Conservation (phyloP, 1,284 basidiomycete species). For the Athelia sp. region DNA sequence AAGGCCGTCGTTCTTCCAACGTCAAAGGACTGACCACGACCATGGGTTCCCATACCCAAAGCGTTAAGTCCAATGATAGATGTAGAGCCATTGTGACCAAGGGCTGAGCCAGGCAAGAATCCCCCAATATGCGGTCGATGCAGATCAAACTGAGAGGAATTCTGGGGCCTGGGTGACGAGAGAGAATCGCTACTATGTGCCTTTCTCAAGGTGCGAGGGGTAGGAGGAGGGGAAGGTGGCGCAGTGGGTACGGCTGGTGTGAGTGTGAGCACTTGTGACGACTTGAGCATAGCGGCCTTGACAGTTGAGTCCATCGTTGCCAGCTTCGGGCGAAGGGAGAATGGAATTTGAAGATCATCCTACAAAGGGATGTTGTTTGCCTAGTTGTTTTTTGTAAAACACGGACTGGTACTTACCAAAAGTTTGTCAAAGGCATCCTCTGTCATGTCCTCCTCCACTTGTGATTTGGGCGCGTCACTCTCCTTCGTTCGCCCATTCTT, state of each 20-base stretch:
- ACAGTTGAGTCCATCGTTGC: slow-evolving; percentile 74
- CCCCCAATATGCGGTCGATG: slow-evolving; percentile 31
- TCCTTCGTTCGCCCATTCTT: slow-evolving; percentile 36
- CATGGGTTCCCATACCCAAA: slow-evolving; percentile 41
- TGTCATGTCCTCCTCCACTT: slow-evolving; percentile 35
- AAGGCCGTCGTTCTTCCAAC: slow-evolving; percentile 39
- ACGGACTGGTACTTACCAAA: slow-evolving; percentile 39
- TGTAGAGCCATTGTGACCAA: slow-evolving; percentile 32
- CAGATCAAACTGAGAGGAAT: slow-evolving; percentile 25
- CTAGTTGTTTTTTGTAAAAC: too few relatives aligned
- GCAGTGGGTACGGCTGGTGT: slow-evolving; percentile 27
- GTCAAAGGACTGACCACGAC: slow-evolving; percentile 53
- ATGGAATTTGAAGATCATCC: slow-evolving; percentile 84
- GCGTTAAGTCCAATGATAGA: slow-evolving; percentile 18
- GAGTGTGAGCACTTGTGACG: slow-evolving; percentile 63
- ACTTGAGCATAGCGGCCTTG: slow-evolving; percentile 88
- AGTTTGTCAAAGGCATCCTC: slow-evolving; percentile 70
- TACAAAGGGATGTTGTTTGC: slow-evolving; percentile 22
- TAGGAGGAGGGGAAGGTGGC: slow-evolving; percentile 24
- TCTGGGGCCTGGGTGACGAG: slow-evolving; percentile 41
- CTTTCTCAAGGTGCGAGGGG: slow-evolving; percentile 46
- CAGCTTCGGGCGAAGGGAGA: slow-evolving; percentile 70
- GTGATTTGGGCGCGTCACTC: slow-evolving; percentile 33
- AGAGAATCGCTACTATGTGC: slow-evolving; percentile 69
- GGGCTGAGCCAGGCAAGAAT: slow-evolving; percentile 31